Percentiles rank a stretch among this genome's conserved stretches.
phyloP scores from a whole-genome alignment of 148 eudicot species.

The Arbutus unedo region DNA sequence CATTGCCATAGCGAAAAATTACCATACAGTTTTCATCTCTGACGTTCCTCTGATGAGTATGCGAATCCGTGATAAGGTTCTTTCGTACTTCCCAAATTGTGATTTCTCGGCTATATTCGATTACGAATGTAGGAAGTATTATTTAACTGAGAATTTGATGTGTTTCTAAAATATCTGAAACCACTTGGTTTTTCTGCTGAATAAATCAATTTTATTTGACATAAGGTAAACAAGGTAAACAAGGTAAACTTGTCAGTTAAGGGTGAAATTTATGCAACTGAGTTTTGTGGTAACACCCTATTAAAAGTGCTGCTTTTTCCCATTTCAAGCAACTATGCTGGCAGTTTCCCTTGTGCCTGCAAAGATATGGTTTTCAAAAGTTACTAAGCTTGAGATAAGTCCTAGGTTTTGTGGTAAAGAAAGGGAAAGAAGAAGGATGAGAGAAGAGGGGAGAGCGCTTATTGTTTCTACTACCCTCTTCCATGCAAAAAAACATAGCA shows the following conservation, averaged over 20 bases:
- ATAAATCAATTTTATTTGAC: neutral
- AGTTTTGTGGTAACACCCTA: neutral
- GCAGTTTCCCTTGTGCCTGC: neutral
- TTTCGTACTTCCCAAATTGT: neutral
- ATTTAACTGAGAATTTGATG: neutral
- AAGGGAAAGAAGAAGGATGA: neutral
- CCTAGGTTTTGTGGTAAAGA: neutral
- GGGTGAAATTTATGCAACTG: neutral
- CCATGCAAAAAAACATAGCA: neutral
- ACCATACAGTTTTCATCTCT: conserved; percentile 81
- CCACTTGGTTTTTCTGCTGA: neutral
- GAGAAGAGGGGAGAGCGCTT: neutral
- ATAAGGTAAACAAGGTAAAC: neutral
- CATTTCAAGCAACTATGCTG: neutral
- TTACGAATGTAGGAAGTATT: neutral
- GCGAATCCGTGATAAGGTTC: conserved; percentile 95
- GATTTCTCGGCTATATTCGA: neutral
- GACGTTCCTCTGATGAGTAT: conserved; percentile 89
- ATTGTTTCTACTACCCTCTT: neutral
- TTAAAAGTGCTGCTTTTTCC: neutral
- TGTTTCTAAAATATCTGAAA: neutral
- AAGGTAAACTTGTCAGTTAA: neutral
- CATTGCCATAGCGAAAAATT: conserved; percentile 79
- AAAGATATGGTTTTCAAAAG: neutral
- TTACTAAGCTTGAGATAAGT: neutral